phyloP scores from a whole-genome alignment of 2,329 filamentous ascomycete species.

The Pseudogymnoascus sp. region DNA sequence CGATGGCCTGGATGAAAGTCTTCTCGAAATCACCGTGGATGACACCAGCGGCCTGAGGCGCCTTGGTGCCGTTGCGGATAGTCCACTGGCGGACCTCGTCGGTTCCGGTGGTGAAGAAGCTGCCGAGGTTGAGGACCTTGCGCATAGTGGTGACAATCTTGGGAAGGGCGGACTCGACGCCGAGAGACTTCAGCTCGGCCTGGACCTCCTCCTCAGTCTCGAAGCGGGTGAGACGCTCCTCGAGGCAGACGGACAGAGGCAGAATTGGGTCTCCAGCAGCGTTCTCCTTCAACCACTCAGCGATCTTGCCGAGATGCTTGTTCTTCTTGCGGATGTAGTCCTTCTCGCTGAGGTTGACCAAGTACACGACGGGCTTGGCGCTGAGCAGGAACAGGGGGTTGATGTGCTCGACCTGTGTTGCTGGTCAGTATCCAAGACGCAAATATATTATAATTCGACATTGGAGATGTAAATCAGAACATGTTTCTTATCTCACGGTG shows the following conservation, averaged over 20 bases:
- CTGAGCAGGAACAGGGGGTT: slow-evolving; percentile 93
- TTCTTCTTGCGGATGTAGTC: slow-evolving; percentile 99
- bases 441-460: slow-evolving; percentile 19
- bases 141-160: slow-evolving; percentile 93
- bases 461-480: slow-evolving; percentile 25
- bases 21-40: slow-evolving; percentile 99
- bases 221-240: slow-evolving; percentile 81
- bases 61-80: slow-evolving; percentile 89
- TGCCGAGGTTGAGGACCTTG: slow-evolving; percentile 78
- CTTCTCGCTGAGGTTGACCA: slow-evolving; percentile 94
- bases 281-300: slow-evolving; percentile 91
- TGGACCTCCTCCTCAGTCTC: slow-evolving; percentile 66
- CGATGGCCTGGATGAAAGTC: slow-evolving; percentile 95
- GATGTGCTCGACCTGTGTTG: slow-evolving; percentile 79
- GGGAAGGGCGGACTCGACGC: slow-evolving; percentile 79
- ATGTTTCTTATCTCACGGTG: slow-evolving; percentile 69
- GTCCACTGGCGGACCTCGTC: slow-evolving; percentile 99
- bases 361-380: slow-evolving; percentile 93
- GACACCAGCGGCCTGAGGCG: slow-evolving; percentile 93
- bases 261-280: slow-evolving; percentile 83
- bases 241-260: slow-evolving; percentile 84
- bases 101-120: slow-evolving; percentile 93
- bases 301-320: slow-evolving; percentile 91
- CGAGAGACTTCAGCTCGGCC: slow-evolving; percentile 83
- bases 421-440: slow-evolving; percentile 17